Conservation (phyloP, 352 stramenopile species). For the Lagenidium giganteum region DNA sequence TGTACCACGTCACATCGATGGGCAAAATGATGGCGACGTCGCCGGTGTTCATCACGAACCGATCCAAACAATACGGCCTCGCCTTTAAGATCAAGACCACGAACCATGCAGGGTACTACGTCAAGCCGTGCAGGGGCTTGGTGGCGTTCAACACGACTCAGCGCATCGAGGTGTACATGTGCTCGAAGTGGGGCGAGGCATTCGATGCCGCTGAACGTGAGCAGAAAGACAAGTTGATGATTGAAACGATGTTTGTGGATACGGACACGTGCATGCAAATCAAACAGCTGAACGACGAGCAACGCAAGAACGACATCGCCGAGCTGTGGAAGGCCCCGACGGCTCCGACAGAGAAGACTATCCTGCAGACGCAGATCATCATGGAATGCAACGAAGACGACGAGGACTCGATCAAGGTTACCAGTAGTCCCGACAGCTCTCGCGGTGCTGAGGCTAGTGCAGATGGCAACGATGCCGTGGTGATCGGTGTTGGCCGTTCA, state of each 20-base stretch:
- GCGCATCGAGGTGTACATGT: conserved; percentile 54
- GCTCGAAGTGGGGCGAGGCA: conserved; percentile 22
- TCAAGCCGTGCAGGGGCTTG: conserved; percentile 63
- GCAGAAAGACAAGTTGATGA: conserved; percentile 61
- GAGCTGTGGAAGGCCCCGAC: too few relatives aligned
- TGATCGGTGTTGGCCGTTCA: too few relatives aligned
- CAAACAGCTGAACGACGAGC: conserved; percentile 28
- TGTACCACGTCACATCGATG: conserved; percentile 31
- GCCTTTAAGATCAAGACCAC: conserved; percentile 79
- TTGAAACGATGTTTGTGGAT: conserved; percentile 57
- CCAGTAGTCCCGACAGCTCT: too few relatives aligned
- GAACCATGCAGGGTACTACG: conserved; percentile 69
- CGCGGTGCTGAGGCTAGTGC: too few relatives aligned
- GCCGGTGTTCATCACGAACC: conserved; percentile 63
- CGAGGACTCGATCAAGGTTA: too few relatives aligned
- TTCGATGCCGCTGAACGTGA: conserved; percentile 44
- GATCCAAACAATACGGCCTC: conserved; percentile 38
- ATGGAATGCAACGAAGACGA: too few relatives aligned
- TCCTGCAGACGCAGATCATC: too few relatives aligned
- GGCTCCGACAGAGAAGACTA: too few relatives aligned
- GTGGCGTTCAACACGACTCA: conserved; percentile 55
- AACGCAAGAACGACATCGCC: conserved; percentile 26
- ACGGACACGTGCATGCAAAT: conserved; percentile 31
- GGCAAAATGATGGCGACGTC: conserved; percentile 26
- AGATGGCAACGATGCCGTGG: too few relatives aligned